Evolutionary conservation across 1,139 yeast genomes (phyloP).

Genomic region (Hyphopichia fennica): DNA sequence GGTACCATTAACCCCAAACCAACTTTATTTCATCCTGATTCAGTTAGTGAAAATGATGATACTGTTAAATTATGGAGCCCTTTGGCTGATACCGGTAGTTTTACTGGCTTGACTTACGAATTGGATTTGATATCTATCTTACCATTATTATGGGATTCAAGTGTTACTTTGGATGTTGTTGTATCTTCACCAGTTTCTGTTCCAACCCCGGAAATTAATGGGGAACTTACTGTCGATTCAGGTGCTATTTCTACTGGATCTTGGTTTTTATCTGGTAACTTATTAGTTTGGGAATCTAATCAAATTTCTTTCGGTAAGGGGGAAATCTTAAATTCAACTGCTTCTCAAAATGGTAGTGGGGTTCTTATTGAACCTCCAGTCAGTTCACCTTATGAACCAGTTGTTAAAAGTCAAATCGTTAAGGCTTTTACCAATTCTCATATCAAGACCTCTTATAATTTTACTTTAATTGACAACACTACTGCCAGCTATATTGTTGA

Average conservation of each 20-base stretch:
- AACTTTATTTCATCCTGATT: slow-evolving; percentile 23
- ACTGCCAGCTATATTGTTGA: slow-evolving; percentile 11
- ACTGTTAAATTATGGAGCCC: slow-evolving; percentile 21
- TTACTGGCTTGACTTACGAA: slow-evolving; percentile 25
- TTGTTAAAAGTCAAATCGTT: slow-evolving; percentile 13
- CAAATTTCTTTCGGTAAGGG: slow-evolving; percentile 9
- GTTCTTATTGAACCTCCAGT: slow-evolving; percentile 15
- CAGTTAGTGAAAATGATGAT: slow-evolving; percentile 11
- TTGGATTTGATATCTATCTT: slow-evolving; percentile 25
- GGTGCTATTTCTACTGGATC: slow-evolving; percentile 9
- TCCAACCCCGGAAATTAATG: slow-evolving; percentile 14
- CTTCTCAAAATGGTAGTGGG: slow-evolving; percentile 13
- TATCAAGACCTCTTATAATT: slow-evolving; percentile 13
- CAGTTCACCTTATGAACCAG: slow-evolving; percentile 15
- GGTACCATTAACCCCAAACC: slow-evolving; percentile 27
- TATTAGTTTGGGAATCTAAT: slow-evolving; percentile 16
- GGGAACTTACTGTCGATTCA: slow-evolving; percentile 10
- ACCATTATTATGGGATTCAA: slow-evolving; percentile 29
- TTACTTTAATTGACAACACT: slow-evolving; percentile 13
- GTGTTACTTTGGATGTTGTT: slow-evolving; percentile 17
- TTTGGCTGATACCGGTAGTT: slow-evolving; percentile 24
- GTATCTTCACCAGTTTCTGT: slow-evolving; percentile 20
- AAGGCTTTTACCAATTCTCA: slow-evolving; percentile 10
- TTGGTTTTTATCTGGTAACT: slow-evolving; percentile 17
- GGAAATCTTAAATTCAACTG: slow-evolving; percentile 6